Evolutionary conservation across 495 filamentous ascomycete species (phyloP), one percentile per base, ranked within the genome.

Genomic region (Astrothelium macrocarpum): DNA sequence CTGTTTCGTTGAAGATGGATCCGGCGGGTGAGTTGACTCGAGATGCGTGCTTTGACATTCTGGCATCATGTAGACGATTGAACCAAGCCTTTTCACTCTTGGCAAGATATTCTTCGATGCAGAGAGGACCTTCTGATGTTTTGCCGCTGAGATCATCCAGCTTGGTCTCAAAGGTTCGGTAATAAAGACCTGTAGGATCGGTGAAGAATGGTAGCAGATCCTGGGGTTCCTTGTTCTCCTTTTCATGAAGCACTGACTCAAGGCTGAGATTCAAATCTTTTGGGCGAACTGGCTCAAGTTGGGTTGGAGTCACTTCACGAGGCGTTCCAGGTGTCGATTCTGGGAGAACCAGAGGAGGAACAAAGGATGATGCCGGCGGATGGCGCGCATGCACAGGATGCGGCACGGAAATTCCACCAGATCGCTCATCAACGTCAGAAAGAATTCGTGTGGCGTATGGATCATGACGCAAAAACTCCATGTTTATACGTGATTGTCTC

Each of bases 1-100:
- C 25, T 3, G 49, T 20, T 29, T 56, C 49, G 49, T 56, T 56
- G 25, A 56, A 66, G 36, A 66, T 64, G 25, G 65, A 66, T 16
- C 65, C 65, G 1, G 65, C 65, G 1, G 65, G 65, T 2, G 65
- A 63, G 12, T n/a, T 43, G n/a, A 49, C 61, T 16, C 32, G 45
- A 5, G 61, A 63, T 5, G 7, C 36, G 12, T 32, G 59, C 18
- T 58, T 49, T 29, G 68, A 67, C 36, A 77, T 72, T 56, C 84
- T 85, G 23, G 82, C 82, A 46, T 82, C 75, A 36, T 78, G 77
- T 67, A 82, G 84, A 16, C 79, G 73, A 53, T 79, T 75, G 69
- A 85, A 87, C 82, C 84, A 88, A 60, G 84, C 78, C 72, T 84
- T 86, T 70, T 88, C 85, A 42, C 81, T 82, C 73, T 80, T 84